Percentiles rank a stretch among this genome's conserved stretches.
phyloP scores from a whole-genome alignment of 2,329 filamentous ascomycete genomes.

The Cladosporium sp. region DNA sequence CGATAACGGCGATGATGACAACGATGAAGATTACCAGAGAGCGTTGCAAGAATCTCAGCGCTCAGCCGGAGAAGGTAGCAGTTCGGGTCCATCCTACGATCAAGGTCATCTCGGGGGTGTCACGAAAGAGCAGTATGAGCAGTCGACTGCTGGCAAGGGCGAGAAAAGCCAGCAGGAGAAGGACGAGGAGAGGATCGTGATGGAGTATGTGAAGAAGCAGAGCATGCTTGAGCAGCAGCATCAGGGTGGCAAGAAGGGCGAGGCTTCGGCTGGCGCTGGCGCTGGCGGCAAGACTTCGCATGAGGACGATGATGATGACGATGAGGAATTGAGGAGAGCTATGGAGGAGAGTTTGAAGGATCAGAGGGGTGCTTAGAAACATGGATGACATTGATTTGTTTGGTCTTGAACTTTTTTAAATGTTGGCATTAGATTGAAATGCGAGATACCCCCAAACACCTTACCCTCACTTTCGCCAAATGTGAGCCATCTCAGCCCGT shows the following conservation, averaged over 20 bases:
- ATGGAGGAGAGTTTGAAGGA: constrained; percentile 58
- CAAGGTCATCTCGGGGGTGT: constrained; percentile 34
- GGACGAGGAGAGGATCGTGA: constrained; percentile 70
- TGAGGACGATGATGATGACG: constrained; percentile 29
- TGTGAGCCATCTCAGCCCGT: background rate
- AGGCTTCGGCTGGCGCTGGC: constrained; percentile 21
- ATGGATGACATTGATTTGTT: background rate
- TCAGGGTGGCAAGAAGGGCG: constrained; percentile 25
- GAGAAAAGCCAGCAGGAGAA: constrained; percentile 38
- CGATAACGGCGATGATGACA: constrained; percentile 22
- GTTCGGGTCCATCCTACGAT: constrained; percentile 28
- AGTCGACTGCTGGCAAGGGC: constrained; percentile 16
- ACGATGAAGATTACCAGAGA: constrained; percentile 30
- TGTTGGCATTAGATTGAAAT: background rate
- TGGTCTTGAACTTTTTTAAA: background rate
- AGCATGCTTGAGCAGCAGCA: constrained; percentile 69
- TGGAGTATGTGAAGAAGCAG: constrained; percentile 78
- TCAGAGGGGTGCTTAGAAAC: constrained; percentile 1
- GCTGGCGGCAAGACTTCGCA: background rate
- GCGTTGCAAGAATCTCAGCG: constrained; percentile 20
- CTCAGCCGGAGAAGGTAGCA: constrained; percentile 17
- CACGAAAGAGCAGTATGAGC: constrained; percentile 30
- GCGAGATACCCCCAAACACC: background rate
- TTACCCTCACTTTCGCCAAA: background rate
- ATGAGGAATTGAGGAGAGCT: constrained; percentile 58